Evolutionary conservation across 1,284 basidiomycete genomes (phyloP).

Genomic region (Rhodotorula sp.): DNA sequence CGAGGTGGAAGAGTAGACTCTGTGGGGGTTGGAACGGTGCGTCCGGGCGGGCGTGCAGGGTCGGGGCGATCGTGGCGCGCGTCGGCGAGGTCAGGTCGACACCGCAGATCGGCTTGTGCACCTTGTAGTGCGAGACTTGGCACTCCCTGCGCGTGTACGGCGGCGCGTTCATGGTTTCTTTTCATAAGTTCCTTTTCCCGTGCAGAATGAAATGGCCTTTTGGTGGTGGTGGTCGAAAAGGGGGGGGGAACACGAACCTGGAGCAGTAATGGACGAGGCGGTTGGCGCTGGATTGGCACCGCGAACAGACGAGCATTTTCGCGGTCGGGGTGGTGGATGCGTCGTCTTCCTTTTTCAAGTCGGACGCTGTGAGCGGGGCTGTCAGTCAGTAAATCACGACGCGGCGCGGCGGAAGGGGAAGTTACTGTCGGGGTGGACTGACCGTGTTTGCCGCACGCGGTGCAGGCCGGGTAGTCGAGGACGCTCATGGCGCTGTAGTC

Average conservation of each 20-base stretch:
- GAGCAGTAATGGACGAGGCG: conserved; percentile 15
- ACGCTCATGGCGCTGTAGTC: too few relatives aligned
- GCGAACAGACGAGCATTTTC: conserved; percentile 17
- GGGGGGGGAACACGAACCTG: not conserved
- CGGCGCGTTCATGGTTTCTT: too few relatives aligned
- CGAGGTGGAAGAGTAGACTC: conserved; percentile 14
- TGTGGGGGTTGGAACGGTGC: conserved; percentile 15
- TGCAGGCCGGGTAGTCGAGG: conserved; percentile 1
- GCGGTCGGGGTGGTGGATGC: not conserved
- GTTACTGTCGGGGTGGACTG: not conserved
- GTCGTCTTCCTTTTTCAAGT: not conserved
- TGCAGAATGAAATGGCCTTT: too few relatives aligned
- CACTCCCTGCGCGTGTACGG: conserved; percentile 18
- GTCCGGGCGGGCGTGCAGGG: conserved; percentile 1
- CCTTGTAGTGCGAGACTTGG: conserved; percentile 13
- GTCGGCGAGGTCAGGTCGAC: not conserved
- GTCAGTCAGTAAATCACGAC: not conserved
- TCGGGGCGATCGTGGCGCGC: not conserved
- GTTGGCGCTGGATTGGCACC: not conserved
- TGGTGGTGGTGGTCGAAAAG: too few relatives aligned
- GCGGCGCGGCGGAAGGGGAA: not conserved
- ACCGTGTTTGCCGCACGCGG: conserved; percentile 4
- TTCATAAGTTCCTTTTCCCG: too few relatives aligned
- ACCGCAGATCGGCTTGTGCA: conserved; percentile 20
- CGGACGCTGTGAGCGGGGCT: not conserved